A percentile compares a stretch with the other conserved stretches of the same genome.
These are phyloP conservation scores for Suillus hirtellus DNA, from an alignment of 768 basidiomycete genomes.

Conservation along the genomic window DNA sequence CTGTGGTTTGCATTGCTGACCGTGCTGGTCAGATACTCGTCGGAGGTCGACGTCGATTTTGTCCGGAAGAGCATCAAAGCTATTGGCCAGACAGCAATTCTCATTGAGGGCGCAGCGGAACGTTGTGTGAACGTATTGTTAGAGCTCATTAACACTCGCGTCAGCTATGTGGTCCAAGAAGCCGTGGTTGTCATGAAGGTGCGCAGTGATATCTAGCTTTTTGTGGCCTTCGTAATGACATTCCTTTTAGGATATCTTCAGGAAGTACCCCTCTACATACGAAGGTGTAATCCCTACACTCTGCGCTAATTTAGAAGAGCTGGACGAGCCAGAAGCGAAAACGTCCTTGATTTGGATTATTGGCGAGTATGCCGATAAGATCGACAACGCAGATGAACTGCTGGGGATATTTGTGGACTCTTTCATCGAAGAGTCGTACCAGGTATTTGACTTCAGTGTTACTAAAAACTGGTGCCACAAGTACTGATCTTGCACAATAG, in stretches of 20 bases:
- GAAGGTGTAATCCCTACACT: conserved; percentile 96
- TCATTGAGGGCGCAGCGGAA: conserved; percentile 90
- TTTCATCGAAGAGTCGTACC: conserved; percentile 92
- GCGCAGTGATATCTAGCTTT: conserved; percentile 13
- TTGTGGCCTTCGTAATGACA: conserved; percentile 2
- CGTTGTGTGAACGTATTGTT: conserved; percentile 92
- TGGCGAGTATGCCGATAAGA: conserved; percentile 96
- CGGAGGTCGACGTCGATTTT: conserved; percentile 98
- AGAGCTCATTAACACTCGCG: conserved; percentile 88
- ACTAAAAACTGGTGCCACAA: background rate
- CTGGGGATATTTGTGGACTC: conserved; percentile 87
- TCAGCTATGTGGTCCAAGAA: conserved; percentile 98
- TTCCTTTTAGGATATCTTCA: conserved; percentile 84
- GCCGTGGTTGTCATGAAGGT: conserved; percentile 99
- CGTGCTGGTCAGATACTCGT: conserved; percentile 69
- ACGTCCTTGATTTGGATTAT: conserved; percentile 99
- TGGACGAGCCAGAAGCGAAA: conserved; percentile 98
- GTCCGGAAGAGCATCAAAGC: conserved; percentile 93
- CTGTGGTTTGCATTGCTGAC: conserved; percentile 8
- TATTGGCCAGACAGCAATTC: conserved; percentile 94
- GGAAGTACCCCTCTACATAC: conserved; percentile 94
- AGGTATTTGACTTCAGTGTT: conserved; percentile 47
- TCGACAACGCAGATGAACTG: conserved; percentile 95
- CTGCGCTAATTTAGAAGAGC: conserved; percentile 91
- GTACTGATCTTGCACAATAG: conserved; percentile 29